Evolutionary conservation across 495 filamentous ascomycete species (phyloP), one percentile per base, ranked within the genome.

Genomic region (Thermothielavioides terrestris): DNA sequence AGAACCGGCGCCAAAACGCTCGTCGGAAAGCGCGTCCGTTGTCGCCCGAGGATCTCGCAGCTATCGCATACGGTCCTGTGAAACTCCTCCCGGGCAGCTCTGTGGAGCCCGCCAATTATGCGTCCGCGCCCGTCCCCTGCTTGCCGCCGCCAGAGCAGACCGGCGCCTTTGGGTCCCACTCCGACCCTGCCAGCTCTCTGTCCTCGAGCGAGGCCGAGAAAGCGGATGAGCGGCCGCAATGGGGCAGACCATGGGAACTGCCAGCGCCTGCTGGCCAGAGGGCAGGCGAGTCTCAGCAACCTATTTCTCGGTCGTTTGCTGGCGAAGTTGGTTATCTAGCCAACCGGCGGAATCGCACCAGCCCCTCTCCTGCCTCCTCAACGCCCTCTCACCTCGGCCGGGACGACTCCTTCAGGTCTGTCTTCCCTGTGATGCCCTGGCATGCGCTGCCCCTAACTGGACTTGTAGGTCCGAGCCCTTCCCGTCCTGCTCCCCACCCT

Each of bases 1-100:
- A 97, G 63, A 99, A 99, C 59, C 82, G 90, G 63, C 80, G 94
- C 52, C 94, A 99, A 64, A 94, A 89, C 68, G 84, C 89, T 59
- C 81, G 94, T 47, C 80, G 94, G 49, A 94, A 91, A 72, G 86
- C 89, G 46, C 85, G 88, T 52, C 92, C 92, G 22, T 73, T 95
- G 17, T 77, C 88, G 25, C 82, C 86, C 20, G 82, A 94, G 59
- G 88, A 95, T 65, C 77, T 94, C 23, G 73, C 79, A 11, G 77
- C 75, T 23, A 76, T 82, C 18, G 69, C 70, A 50, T 77, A 74
- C 54, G 78, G 77, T 50, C 72, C 72, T 46, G 72, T 76, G 58
- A 73, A 76, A 51, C 74, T 79, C 27, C 61, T 71, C 43, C 65
- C 68, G 18, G 72, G 71, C 57, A 70, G 77, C 57, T 66, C 70